Evolutionary conservation across 345 rosid species (phyloP).

Genomic region (Cardamine resedifolia): DNA sequence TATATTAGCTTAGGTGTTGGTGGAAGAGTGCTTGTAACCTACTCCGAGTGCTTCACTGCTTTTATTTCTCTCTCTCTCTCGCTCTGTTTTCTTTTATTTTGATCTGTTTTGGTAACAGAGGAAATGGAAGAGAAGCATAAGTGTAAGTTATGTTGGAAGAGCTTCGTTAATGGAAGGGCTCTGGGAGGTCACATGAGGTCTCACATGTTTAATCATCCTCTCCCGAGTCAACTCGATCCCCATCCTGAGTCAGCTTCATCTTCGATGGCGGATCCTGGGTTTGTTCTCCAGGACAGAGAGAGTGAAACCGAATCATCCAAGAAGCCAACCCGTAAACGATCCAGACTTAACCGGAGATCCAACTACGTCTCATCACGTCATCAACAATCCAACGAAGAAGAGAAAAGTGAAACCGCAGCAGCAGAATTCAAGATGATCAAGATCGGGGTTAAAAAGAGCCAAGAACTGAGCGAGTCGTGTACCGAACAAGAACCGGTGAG

Average conservation of each 20-base stretch:
- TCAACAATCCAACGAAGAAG: constrained; percentile 9
- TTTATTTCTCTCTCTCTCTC: constrained; percentile 11
- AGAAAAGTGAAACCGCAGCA: constrained; percentile 15
- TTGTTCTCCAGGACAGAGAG: constrained; percentile 61
- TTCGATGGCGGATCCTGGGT: constrained; percentile 63
- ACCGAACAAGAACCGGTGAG: constrained; percentile 68
- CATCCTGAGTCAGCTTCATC: constrained; percentile 35
- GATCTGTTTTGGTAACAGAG: neutral
- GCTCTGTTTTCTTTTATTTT: neutral
- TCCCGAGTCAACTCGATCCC: constrained; percentile 38
- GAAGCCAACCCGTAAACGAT: constrained; percentile 60
- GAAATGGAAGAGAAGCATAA: constrained; percentile 51
- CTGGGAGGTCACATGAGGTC: constrained; percentile 85
- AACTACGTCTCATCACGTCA: constrained; percentile 11
- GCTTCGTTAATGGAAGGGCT: constrained; percentile 66
- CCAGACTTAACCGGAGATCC: constrained; percentile 49
- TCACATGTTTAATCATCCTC: constrained; percentile 57
- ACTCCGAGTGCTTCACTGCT: constrained; percentile 46
- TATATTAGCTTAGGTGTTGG: constrained; percentile 24
- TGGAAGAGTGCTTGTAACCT: constrained; percentile 76
- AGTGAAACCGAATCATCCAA: constrained; percentile 78
- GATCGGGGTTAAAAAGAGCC: neutral
- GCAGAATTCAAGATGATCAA: neutral
- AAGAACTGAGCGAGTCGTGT: constrained; percentile 15
- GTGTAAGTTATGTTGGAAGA: constrained; percentile 66